A percentile compares a stretch with the other conserved stretches of the same genome.
These are phyloP conservation scores for Phytophthora quininea DNA, from an alignment of 352 stramenopile genomes.

Conservation along the genomic window DNA sequence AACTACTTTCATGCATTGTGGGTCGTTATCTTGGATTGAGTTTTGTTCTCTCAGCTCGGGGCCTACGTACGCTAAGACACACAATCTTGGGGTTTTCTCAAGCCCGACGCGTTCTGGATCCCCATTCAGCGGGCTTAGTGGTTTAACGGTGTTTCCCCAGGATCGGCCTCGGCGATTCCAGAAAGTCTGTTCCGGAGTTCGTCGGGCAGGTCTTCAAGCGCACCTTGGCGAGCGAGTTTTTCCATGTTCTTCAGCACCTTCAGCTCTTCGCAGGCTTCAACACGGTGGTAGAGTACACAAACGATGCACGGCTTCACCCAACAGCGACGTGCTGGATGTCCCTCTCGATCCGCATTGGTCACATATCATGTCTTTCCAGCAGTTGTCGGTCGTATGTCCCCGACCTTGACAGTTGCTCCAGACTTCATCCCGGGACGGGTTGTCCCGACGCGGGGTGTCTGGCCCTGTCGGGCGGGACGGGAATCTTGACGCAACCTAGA, in stretches of 20 bases:
- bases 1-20: slow-evolving; percentile 18
- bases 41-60: slow-evolving; percentile 5
- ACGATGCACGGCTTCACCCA: neutral
- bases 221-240: neutral
- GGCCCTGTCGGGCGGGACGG: neutral
- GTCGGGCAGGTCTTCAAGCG: neutral
- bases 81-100: slow-evolving; percentile 6
- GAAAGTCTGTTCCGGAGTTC: neutral
- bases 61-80: no score
- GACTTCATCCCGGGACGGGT: neutral
- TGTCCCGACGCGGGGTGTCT: neutral
- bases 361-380: neutral
- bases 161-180: neutral
- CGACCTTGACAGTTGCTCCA: neutral
- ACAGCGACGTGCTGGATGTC: slow-evolving; percentile 1
- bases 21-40: neutral
- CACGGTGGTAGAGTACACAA: slow-evolving; percentile 1
- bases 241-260: neutral
- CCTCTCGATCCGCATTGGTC: slow-evolving; percentile 3
- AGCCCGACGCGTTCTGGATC: slow-evolving; percentile 23
- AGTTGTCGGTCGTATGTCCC: neutral
- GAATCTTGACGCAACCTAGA: no score
- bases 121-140: slow-evolving; percentile 16
- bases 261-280: slow-evolving; percentile 3
- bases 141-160: slow-evolving; percentile 21